A percentile compares a stretch with the other conserved stretches of the same genome.
phyloP scores from a whole-genome alignment of 371 early-diverging fungal species.

The Mucor saturninus region DNA sequence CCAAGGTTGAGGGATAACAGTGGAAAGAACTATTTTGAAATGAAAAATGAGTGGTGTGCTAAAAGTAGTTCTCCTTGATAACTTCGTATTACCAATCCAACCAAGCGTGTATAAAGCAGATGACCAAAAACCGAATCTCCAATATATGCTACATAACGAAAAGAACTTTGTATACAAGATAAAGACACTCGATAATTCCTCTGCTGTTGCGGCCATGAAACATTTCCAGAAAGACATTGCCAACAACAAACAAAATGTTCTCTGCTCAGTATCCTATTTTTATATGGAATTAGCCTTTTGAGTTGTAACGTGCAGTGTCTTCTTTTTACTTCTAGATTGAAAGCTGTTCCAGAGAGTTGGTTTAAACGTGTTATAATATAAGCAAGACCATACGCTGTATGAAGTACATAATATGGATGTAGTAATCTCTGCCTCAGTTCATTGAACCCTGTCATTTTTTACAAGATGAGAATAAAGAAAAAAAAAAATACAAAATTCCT shows the following conservation, averaged over 20 bases:
- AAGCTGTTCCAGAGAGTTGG: conserved; percentile 5
- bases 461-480: not conserved
- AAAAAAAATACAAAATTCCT: not conserved
- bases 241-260: conserved; percentile 32
- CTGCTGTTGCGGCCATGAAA: conserved; percentile 52
- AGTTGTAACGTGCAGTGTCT: no score
- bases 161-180: conserved; percentile 62
- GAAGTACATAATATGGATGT: conserved; percentile 60
- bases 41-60: not conserved
- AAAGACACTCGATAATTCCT: conserved; percentile 61
- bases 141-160: conserved; percentile 49
- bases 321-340: conserved; percentile 24
- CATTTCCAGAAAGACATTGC: conserved; percentile 45
- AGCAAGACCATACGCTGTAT: conserved; percentile 39
- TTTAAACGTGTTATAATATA: conserved; percentile 28
- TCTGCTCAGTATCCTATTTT: conserved; percentile 38
- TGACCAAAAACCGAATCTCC: conserved; percentile 39
- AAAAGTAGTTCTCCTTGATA: not conserved
- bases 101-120: conserved; percentile 42
- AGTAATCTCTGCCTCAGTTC: conserved; percentile 53
- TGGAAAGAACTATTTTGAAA: conserved; percentile 46
- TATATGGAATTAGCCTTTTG: no score
- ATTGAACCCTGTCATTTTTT: conserved; percentile 36
- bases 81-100: conserved; percentile 50
- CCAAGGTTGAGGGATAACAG: conserved; percentile 61